Conservation (phyloP, 2,329 filamentous ascomycete genomes). For the Zymoseptoria pseudotritici region DNA sequence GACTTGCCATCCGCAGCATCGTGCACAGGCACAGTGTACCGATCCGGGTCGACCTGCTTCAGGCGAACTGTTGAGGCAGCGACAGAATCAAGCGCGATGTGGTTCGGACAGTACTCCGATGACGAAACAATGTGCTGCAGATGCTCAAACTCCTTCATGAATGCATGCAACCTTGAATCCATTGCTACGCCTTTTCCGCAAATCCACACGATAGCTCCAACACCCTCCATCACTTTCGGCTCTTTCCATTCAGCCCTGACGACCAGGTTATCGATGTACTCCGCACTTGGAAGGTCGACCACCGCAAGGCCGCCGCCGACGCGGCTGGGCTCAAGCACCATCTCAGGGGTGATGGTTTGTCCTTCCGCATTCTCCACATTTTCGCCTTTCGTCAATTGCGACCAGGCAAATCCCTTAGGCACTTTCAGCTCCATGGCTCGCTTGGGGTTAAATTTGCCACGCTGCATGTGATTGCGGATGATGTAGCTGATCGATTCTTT, state of each 20-base stretch:
- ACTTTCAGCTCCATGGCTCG: conserved; percentile 62
- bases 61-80: conserved; percentile 62
- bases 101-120: conserved; percentile 66
- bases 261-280: conserved; percentile 65
- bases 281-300: conserved; percentile 64
- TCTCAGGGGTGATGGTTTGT: conserved; percentile 67
- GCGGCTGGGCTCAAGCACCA: conserved; percentile 66
- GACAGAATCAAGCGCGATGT: conserved; percentile 60
- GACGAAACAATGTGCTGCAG: conserved; percentile 73
- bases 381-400: conserved; percentile 54
- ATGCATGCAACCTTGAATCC: conserved; percentile 57
- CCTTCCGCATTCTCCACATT: conserved; percentile 59
- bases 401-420: conserved; percentile 50
- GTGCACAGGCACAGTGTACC: conserved; percentile 63
- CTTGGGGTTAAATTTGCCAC: conserved; percentile 70
- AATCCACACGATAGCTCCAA: conserved; percentile 72
- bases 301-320: conserved; percentile 69
- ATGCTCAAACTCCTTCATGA: conserved; percentile 56
- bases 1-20: conserved; percentile 43
- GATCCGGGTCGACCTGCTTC: conserved; percentile 62
- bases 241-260: conserved; percentile 65
- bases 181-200: conserved; percentile 61
- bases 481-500: conserved; percentile 76
- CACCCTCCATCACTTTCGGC: conserved; percentile 55
- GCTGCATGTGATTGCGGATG: conserved; percentile 63